A percentile compares a stretch with the other conserved stretches of the same genome.
Evolutionary conservation across 2,329 filamentous ascomycete genomes (phyloP).

Genomic region (Cladosporium sp.): DNA sequence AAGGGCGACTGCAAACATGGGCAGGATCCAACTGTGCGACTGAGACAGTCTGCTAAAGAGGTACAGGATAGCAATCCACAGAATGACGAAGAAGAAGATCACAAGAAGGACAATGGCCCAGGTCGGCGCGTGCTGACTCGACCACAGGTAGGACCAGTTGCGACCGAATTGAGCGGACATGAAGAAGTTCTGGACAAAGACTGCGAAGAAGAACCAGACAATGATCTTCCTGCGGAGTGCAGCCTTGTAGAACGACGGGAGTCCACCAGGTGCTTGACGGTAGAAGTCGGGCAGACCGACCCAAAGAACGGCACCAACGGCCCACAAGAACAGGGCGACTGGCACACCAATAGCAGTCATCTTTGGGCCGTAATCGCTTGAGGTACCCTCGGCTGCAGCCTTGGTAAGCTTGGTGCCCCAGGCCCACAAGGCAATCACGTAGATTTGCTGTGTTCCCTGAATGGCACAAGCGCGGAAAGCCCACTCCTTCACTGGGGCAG

Average conservation of each 20-base stretch:
- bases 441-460: conserved; percentile 67
- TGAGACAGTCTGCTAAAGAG: conserved; percentile 57
- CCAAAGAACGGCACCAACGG: conserved; percentile 56
- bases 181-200: conserved; percentile 68
- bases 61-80: conserved; percentile 58
- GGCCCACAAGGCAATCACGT: conserved; percentile 65
- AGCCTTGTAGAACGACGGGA: conserved; percentile 66
- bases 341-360: conserved; percentile 57
- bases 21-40: conserved; percentile 65
- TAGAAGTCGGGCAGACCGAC: conserved; percentile 68
- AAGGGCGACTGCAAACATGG: conserved; percentile 66
- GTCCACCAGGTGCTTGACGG: conserved; percentile 61
- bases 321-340: conserved; percentile 59
- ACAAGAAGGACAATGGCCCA: conserved; percentile 61
- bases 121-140: conserved; percentile 54
- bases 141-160: conserved; percentile 67
- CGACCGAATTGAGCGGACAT: conserved; percentile 65
- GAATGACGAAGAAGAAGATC: conserved; percentile 53
- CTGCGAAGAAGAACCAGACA: conserved; percentile 65
- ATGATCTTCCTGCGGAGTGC: conserved; percentile 64
- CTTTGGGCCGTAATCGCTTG: conserved; percentile 21
- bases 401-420: conserved; percentile 54
- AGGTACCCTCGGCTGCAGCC: not conserved
- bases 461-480: conserved; percentile 67
- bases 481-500: conserved; percentile 63